Evolutionary conservation across 805 yeast species (phyloP), one percentile per base, ranked within the genome.

Genomic region (Dipodascus geniculatus): DNA sequence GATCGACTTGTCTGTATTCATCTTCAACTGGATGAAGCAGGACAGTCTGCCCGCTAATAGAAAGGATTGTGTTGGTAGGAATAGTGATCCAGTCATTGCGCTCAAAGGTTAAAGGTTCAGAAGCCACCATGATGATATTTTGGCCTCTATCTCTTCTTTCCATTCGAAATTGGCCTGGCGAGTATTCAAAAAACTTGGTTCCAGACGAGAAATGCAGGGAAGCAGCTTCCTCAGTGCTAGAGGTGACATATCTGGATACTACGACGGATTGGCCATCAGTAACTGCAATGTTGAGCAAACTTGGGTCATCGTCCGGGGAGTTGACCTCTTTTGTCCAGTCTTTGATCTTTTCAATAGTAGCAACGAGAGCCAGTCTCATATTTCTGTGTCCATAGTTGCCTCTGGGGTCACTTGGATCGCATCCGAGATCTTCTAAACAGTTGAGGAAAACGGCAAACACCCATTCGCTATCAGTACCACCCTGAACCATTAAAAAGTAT

Each of bases 81-180:
- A 93, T 95, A 2, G 96, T 83, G 51, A 91, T 86, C 99, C 99
- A 93, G 69, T 93, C 99, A 42, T 90, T 91, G 54, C 99, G 73
- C 70, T 93, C 98, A 67, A 93, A 93, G 0, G 99, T 93, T 54
- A 93, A 74, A 0, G 99, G 99, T 65, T 93, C 99, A 17, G 95
- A 85, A 1, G 99, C 96, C 51, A 93, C 93, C 83, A 93, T 85
- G n/a, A 91, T 84, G 17, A 93, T 91, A 67, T 88, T 91, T 68
- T 91, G 97, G 8, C 93, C 85, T 53, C 97, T 76, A 68, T 90
- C 95, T 56, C 87, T 73, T 53, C 99, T 77, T 68, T 93, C 97
- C 96, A 93, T 89, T 62, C 86, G 79, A 71, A 87, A 93, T 63
- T 88, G 85, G 20, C 96, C 96, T 1, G 95, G 96, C 57, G 81